Base-by-base conservation (phyloP, 176 grass and related monocot species). In the Paspalum notatum region DNA sequence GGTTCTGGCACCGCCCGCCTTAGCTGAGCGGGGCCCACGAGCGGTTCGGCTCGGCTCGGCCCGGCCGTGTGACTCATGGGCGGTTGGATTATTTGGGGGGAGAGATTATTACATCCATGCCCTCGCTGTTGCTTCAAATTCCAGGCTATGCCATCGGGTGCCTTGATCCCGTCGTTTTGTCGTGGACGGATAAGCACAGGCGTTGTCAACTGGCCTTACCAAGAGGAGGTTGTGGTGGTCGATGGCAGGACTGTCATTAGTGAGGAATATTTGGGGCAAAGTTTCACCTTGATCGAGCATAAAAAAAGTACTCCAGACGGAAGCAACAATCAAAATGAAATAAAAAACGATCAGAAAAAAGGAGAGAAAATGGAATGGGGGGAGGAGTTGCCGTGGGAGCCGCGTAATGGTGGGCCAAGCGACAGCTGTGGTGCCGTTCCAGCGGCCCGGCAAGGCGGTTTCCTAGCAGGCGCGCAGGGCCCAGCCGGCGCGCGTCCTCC, bases 401-500 rank as follows among this genome's bases (percentile, higher is more conserved):
- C 84, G 77, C 70, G 77, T 14, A n/a, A 81, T 76, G 85, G 78
- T 61, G 71, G 79, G 65, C 56, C 38, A 22, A 24, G 5, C 38
- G 57, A 82, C 72, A 77, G 65, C 85, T 64, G 79, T 77, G 65
- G 50, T 26, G 54, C 37, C 45, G 32, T 62, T 82, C 74, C 85
- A 22, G 39, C 84, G 85, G 72, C 71, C 37, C 69, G 79, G 79
- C 79, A 13, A 71, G 63, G 72, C 65, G 79, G 79, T 87, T 87
- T 87, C 73, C 79, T 62, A 57, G 68, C 58, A 20, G 2, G 14
- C 15, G 12, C 40, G 22, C 62, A 52, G 60, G 45, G 10, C 57
- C 83, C 84, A 39, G 17, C 68, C 27, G 59, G 84, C 60, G 22
- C 58, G 54, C 53, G 78, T 62, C 78, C 66, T 43, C 68, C 66